A percentile compares a stretch with the other conserved stretches of the same genome.
Evolutionary conservation across 768 basidiomycete species (phyloP).

Genomic region (Tubosaeta brunneosetosa): DNA sequence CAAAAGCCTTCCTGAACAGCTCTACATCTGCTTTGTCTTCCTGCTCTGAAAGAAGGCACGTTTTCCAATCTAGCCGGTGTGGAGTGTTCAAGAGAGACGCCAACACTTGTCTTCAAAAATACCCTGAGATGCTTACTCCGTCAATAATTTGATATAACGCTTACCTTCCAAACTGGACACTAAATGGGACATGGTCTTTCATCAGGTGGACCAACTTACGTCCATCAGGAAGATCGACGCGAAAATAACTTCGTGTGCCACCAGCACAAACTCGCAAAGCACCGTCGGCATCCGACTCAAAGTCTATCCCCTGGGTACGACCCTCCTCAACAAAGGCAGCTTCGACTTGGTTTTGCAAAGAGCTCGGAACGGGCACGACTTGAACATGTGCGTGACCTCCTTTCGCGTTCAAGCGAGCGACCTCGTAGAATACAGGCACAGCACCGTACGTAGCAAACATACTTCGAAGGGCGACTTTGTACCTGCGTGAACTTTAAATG

Average conservation of each 20-base stretch:
- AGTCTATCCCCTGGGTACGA: constrained; percentile 59
- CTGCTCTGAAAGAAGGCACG: constrained; percentile 74
- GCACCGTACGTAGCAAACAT: constrained; percentile 69
- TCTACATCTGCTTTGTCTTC: constrained; percentile 82
- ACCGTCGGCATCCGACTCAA: constrained; percentile 65
- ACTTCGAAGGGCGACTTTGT: constrained; percentile 68
- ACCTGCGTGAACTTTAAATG: constrained; percentile 40
- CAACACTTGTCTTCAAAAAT: constrained; percentile 63
- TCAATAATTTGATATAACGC: background rate
- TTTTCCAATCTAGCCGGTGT: constrained; percentile 89
- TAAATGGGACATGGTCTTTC: constrained; percentile 72
- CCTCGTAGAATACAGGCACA: constrained; percentile 79
- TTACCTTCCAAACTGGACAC: constrained; percentile 92
- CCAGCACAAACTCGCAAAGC: constrained; percentile 50
- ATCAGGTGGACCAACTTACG: constrained; percentile 82
- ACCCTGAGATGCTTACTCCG: background rate
- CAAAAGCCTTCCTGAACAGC: constrained; percentile 81
- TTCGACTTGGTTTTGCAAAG: constrained; percentile 59
- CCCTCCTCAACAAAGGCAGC: constrained; percentile 72
- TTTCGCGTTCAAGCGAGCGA: constrained; percentile 75
- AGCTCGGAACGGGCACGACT: constrained; percentile 69
- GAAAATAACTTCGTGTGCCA: constrained; percentile 74
- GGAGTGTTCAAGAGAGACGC: constrained; percentile 71
- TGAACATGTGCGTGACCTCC: constrained; percentile 96
- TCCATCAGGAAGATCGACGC: constrained; percentile 85